phyloP scores from a whole-genome alignment of 352 stramenopile genomes.

The Sclerospora graminicola region DNA sequence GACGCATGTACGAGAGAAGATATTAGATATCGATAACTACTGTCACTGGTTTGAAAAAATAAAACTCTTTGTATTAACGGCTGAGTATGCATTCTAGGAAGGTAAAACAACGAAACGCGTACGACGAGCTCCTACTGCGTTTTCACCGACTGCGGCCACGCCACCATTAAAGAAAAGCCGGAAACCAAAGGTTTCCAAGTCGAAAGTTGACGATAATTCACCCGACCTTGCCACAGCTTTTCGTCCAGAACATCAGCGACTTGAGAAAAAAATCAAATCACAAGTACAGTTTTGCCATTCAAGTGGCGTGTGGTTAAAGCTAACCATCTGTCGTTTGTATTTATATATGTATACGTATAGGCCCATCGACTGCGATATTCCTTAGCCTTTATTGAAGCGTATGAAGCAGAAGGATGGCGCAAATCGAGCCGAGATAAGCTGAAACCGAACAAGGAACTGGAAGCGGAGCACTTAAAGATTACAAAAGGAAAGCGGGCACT shows the following conservation, averaged over 20 bases:
- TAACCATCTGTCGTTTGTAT: not conserved
- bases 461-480: constrained; percentile 41
- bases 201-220: constrained; percentile 2
- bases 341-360: constrained; percentile 10
- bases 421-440: constrained; percentile 68
- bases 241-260: constrained; percentile 22
- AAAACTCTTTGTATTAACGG: not conserved
- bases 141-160: constrained; percentile 15
- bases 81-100: constrained; percentile 9
- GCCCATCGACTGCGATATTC: constrained; percentile 47
- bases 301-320: not conserved
- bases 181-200: constrained; percentile 13
- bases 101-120: constrained; percentile 14
- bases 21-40: not conserved
- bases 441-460: constrained; percentile 68
- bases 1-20: constrained; percentile 28
- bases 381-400: constrained; percentile 70
- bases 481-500: constrained; percentile 29
- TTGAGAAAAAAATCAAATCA: constrained; percentile 30
- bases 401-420: constrained; percentile 75
- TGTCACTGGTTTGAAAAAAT: not conserved
- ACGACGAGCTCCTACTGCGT: constrained; percentile 17
- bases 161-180: constrained; percentile 10
- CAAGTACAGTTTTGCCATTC: constrained; percentile 15
- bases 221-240: not conserved